phyloP scores from a whole-genome alignment of 139 green algal genomes.

The Micromonas pusilla region DNA sequence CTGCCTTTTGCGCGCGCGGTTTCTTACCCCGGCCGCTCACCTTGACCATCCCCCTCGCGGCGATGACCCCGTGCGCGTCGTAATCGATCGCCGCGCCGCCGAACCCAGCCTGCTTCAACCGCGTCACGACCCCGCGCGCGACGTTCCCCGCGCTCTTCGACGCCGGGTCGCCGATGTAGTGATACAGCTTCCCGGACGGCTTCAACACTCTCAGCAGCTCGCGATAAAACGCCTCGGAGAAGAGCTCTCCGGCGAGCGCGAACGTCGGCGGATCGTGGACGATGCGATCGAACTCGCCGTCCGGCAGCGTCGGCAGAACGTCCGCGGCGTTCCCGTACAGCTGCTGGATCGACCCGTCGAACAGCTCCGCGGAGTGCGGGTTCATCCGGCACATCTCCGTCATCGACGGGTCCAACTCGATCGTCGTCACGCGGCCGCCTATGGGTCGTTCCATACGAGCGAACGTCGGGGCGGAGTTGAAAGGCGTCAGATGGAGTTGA shows the following conservation, averaged over 20 bases:
- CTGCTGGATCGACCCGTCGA: background rate
- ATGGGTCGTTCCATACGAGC: background rate
- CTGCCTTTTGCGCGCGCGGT: no score
- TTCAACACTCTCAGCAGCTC: background rate
- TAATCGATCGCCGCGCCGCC: slow-evolving; percentile 9
- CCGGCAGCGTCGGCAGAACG: slow-evolving; percentile 6
- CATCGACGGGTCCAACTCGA: slow-evolving; percentile 27
- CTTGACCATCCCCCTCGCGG: background rate
- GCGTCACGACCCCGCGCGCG: background rate
- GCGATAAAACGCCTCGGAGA: slow-evolving; percentile 5
- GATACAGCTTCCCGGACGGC: background rate
- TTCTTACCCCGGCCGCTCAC: background rate
- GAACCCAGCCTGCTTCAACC: slow-evolving; percentile 15
- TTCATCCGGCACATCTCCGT: slow-evolving; percentile 26
- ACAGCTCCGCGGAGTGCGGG: slow-evolving; percentile 9
- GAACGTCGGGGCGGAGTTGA: no score
- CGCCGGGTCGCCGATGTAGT: slow-evolving; percentile 18
- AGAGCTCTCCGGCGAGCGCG: slow-evolving; percentile 20
- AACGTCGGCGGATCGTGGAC: slow-evolving; percentile 28
- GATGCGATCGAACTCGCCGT: slow-evolving; percentile 19
- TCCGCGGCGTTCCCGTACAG: slow-evolving; percentile 18
- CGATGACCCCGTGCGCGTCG: slow-evolving; percentile 20
- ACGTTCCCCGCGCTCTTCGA: background rate
- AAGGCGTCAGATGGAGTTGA: no score
- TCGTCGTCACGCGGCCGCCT: slow-evolving; percentile 4